A percentile compares a stretch with the other conserved stretches of the same genome.
phyloP scores from a whole-genome alignment of 108 stramenopile species.

The Pinguiococcus pyrenoidosus region DNA sequence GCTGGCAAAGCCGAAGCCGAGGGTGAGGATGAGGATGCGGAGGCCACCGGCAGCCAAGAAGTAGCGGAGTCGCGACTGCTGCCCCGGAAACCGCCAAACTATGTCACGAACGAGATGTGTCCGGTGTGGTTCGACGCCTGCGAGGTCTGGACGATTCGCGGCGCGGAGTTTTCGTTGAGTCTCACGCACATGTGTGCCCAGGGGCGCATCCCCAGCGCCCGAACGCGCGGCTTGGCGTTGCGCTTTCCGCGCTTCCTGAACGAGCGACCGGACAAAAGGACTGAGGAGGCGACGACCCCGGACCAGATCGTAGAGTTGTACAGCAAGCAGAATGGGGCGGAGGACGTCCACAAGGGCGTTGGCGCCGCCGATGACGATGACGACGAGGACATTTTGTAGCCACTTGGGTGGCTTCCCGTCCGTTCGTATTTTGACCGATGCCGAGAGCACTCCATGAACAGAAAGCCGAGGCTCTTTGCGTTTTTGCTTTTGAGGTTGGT shows the following conservation, averaged over 20 bases:
- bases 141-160: conserved; percentile 2
- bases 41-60: background rate
- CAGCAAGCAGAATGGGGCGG: background rate
- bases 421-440: too few relatives aligned
- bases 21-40: too few relatives aligned
- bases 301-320: conserved; percentile 5
- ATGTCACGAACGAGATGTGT: conserved; percentile 4
- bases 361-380: too few relatives aligned
- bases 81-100: too few relatives aligned
- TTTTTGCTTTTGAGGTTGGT: too few relatives aligned
- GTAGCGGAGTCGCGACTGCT: too few relatives aligned
- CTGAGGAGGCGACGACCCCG: conserved; percentile 3
- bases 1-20: too few relatives aligned
- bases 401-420: too few relatives aligned
- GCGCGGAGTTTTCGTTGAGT: background rate
- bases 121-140: conserved; percentile 5
- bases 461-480: too few relatives aligned
- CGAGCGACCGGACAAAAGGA: background rate
- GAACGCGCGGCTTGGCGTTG: background rate
- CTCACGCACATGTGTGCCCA: background rate
- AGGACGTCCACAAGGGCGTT: too few relatives aligned
- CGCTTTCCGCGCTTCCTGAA: conserved; percentile 1
- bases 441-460: too few relatives aligned
- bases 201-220: background rate
- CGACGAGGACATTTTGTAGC: too few relatives aligned